Conservation (phyloP, 257 asterid genomes). For the Solanum pennellii region DNA sequence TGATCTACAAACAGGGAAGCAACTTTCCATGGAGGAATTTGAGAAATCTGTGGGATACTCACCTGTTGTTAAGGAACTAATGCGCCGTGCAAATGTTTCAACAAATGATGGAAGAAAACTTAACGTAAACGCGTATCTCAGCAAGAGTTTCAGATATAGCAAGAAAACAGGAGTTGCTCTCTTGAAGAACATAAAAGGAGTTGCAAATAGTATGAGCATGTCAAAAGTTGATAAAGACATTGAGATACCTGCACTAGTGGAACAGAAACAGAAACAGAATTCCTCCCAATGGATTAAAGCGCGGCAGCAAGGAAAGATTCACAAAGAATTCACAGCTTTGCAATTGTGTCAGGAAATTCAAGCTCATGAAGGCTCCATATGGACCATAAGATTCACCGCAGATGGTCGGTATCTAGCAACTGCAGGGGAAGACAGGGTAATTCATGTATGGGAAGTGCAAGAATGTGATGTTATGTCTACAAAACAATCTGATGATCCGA, state of each 20-base stretch:
- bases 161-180: slow-evolving; percentile 8
- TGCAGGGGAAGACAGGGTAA: slow-evolving; percentile 14
- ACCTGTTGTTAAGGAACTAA: slow-evolving; percentile 14
- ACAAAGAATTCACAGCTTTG: slow-evolving; percentile 11
- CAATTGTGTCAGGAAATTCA: slow-evolving; percentile 13
- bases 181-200: slow-evolving; percentile 9
- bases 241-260: neutral
- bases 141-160: slow-evolving; percentile 9
- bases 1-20: slow-evolving; percentile 17
- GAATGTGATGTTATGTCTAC: slow-evolving; percentile 14
- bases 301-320: slow-evolving; percentile 12
- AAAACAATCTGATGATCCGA: neutral
- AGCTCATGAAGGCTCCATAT: slow-evolving; percentile 19
- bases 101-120: neutral
- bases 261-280: neutral
- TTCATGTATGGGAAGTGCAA: slow-evolving; percentile 16
- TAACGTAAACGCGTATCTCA: slow-evolving; percentile 4
- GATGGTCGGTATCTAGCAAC: slow-evolving; percentile 10
- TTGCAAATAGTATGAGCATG: slow-evolving; percentile 3
- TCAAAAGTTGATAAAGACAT: neutral
- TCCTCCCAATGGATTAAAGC: slow-evolving; percentile 13
- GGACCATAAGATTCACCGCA: slow-evolving; percentile 7
- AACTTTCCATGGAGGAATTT: slow-evolving; percentile 16
- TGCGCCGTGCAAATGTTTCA: slow-evolving; percentile 6
- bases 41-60: slow-evolving; percentile 14